Evolutionary conservation across 2,329 filamentous ascomycete genomes (phyloP), one percentile per base, ranked within the genome.

Genomic region (Gyromitra esculenta): DNA sequence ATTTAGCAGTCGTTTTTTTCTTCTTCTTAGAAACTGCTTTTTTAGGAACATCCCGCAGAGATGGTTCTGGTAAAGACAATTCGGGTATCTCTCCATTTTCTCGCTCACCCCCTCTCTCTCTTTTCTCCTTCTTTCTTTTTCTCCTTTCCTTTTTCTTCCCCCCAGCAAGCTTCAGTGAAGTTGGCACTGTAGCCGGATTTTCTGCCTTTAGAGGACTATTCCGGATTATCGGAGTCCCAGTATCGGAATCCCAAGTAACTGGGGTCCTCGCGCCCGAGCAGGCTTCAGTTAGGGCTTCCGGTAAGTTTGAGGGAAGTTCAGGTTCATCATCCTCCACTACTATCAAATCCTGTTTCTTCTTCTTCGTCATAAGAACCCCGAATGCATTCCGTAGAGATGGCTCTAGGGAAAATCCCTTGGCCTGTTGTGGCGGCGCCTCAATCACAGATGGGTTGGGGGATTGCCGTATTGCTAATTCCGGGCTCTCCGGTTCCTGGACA

Each of bases 121-220:
- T 18, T 7, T 50, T 45, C 41, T 37, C 50, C 39, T 59, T 59
- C 13, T 68, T 68, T 45, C 31, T 50, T n/a, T 60, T 60, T 56
- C 21, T 63, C 45, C 41, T 67, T 21, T 62, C 52, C 13, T 2
- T 31, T 43, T 56, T 45, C 35, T 54, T 54, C 8, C 37, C 54
- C 15, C 60, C 60, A 54, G 45, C 8, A 11, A 39, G 15, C 64
- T 72, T 11, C 39, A 72, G 37, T n/a, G 21, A 9, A 39, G 6
- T 59, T 48, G 64, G 43, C 21, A 25, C 56, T 15, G 45, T 43
- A 5, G 59, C 15, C 11, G 54, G 56, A 39, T 48, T 64, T 9
- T 62, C 52, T n/a, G 72, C 66, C n/a, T 60, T n/a, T 43, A 56
- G 3, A 5, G 75, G 75, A 15, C 73, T 77, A 45, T 73, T 77